Conservation (phyloP, 208 protist species). For the Porcisia deanei region DNA sequence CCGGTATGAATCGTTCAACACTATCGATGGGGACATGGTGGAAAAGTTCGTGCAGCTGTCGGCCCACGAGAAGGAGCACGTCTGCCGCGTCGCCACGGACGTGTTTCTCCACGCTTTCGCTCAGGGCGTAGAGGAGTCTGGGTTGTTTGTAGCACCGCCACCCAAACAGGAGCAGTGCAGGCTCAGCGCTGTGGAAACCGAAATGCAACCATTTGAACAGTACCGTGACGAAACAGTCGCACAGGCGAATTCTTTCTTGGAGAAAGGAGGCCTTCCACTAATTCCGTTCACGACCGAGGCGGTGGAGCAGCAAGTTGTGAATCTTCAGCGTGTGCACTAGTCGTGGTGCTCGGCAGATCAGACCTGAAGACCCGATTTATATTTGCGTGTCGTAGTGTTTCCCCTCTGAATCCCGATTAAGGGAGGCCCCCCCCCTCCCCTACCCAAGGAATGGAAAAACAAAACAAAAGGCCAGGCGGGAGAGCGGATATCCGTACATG, state of each 20-base stretch:
- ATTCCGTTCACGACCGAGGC: constrained; percentile 33
- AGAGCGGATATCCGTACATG: not conserved
- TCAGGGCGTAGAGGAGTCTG: constrained; percentile 3
- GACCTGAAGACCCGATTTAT: too few relatives aligned
- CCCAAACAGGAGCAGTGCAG: constrained; percentile 19
- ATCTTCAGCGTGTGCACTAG: constrained; percentile 59
- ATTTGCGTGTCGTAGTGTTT: not conserved
- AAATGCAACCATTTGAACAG: constrained; percentile 5
- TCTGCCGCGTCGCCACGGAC: constrained; percentile 13
- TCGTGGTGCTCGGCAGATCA: not conserved
- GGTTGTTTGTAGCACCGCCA: constrained; percentile 8
- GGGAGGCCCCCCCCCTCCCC: not conserved
- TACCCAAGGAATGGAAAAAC: too few relatives aligned
- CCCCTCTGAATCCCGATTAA: not conserved
- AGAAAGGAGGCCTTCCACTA: constrained; percentile 30
- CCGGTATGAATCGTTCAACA: constrained; percentile 21
- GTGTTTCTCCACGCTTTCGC: constrained; percentile 4
- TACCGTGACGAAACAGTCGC: constrained; percentile 9
- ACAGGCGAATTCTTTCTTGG: constrained; percentile 8
- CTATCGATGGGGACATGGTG: constrained; percentile 52
- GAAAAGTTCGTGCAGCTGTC: constrained; percentile 42
- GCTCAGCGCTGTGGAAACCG: not conserved
- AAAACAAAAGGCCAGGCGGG: not conserved
- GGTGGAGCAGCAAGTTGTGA: constrained; percentile 41
- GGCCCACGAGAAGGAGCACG: constrained; percentile 6